phyloP scores from a whole-genome alignment of 164 flowering plant genomes.

The Berberis thunbergii region DNA sequence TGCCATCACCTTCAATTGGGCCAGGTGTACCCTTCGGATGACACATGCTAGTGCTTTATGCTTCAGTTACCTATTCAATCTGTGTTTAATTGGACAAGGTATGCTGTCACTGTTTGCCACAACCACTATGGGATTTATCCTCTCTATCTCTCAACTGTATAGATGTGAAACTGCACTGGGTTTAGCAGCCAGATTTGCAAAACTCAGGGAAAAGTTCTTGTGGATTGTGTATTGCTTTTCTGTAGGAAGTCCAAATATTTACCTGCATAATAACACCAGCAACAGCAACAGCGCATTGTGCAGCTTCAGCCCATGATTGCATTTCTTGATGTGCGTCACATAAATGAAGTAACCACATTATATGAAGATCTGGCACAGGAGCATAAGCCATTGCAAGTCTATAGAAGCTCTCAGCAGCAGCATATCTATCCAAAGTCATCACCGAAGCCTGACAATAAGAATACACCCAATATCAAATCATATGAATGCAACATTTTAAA shows the following conservation, averaged over 20 bases:
- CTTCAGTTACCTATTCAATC: no score
- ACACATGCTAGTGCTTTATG: no score
- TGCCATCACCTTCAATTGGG: no score
- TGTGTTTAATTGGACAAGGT: no score
- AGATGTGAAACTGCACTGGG: no score
- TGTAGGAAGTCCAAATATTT: not conserved
- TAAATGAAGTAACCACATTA: slow-evolving; percentile 96
- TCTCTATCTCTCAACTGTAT: no score
- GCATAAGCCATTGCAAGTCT: slow-evolving; percentile 97
- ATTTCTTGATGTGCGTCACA: slow-evolving; percentile 99
- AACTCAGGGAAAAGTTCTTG: no score
- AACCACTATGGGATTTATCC: no score
- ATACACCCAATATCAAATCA: slow-evolving; percentile 3
- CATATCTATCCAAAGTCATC: slow-evolving; percentile 84
- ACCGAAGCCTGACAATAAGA: slow-evolving; percentile 48
- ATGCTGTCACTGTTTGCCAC: no score
- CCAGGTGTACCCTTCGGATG: no score
- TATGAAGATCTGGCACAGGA: slow-evolving; percentile 99
- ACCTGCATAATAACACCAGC: slow-evolving; percentile 99
- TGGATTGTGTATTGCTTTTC: no score
- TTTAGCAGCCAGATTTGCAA: no score
- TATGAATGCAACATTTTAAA: not conserved
- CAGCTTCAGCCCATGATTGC: slow-evolving; percentile 99
- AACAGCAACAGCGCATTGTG: slow-evolving; percentile 98
- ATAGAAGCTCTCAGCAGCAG: slow-evolving; percentile 92